Evolutionary conservation across 768 basidiomycete species (phyloP), one percentile per base, ranked within the genome.

Genomic region (Lentinula lateritia): DNA sequence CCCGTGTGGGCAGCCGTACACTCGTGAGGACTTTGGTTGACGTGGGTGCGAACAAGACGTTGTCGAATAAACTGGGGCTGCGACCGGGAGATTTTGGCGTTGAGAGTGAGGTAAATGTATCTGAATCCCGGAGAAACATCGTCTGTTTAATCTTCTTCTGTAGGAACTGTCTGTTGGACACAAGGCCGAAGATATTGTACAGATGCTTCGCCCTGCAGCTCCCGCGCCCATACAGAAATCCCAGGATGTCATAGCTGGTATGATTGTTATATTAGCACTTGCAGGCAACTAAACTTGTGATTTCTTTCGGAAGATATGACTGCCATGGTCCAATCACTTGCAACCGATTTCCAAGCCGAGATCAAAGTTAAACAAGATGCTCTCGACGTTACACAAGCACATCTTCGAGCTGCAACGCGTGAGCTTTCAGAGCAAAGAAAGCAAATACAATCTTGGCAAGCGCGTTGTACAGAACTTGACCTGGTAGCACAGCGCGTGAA

Each of bases 81-180:
- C 82, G 92, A 57, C 92, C 97, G 2, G 93, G 89, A 7, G 97
- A 99, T 72, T 99, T 95, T 70, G 97, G 97, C 16, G 85, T 98
- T 3, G 93, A 95, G 70, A 87, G 87, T 10, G 93, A 95, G 78
- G 95, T 92, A 67, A 63, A 85, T 71, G 13, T 34, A 8, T 23
- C 7, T 59, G 23, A 32, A 15, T 16, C 34, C 36, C 35, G 20
- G 16, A 20, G 35, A 20, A 45, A 16, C 34, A 39, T 9, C 43
- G 28, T 43, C 12, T 59, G 12, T 9, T 50, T 9, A 35, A 4
- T 58, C 28, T 55, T 16, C 23, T 48, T 6, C 3, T 42, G 23
- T 52, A 91, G 90, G 90, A 91, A 63, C 71, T 92, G 28, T 88
- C 79, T 58, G 84, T 85, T 52, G 87, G 85, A 9, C 84, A 83